Percentiles rank a stretch among this genome's conserved stretches.
These are phyloP conservation scores for Eurotiales sp. DNA, from an alignment of 2,329 filamentous ascomycete species.

Conservation along the genomic window DNA sequence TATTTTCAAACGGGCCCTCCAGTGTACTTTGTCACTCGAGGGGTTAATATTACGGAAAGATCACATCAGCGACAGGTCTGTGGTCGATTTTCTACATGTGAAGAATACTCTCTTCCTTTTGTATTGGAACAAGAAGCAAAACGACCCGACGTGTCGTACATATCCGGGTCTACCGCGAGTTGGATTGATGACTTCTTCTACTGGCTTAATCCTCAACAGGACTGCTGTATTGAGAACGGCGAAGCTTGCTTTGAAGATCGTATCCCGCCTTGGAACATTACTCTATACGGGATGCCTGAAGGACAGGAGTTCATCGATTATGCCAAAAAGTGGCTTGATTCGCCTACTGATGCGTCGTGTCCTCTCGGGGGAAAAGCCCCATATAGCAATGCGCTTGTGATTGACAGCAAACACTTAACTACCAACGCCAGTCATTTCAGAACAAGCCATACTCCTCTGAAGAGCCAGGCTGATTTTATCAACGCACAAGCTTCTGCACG, in stretches of 20 bases:
- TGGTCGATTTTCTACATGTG: slow-evolving; percentile 84
- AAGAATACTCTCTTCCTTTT: slow-evolving; percentile 78
- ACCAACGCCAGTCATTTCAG: slow-evolving; percentile 88
- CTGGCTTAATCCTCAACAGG: slow-evolving; percentile 87
- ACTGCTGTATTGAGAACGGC: slow-evolving; percentile 69
- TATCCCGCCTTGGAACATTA: slow-evolving; percentile 81
- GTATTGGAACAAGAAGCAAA: slow-evolving; percentile 93
- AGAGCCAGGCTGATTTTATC: slow-evolving; percentile 90
- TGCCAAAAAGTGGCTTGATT: slow-evolving; percentile 72
- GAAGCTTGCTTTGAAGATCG: slow-evolving; percentile 75
- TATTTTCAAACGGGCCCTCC: slow-evolving; percentile 91
- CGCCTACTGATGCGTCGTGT: slow-evolving; percentile 78
- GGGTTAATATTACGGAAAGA: slow-evolving; percentile 73
- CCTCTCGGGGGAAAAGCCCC: slow-evolving; percentile 84
- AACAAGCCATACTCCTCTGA: slow-evolving; percentile 79
- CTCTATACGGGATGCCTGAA: slow-evolving; percentile 85
- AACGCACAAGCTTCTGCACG: slow-evolving; percentile 82
- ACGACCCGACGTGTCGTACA: slow-evolving; percentile 79
- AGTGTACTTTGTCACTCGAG: slow-evolving; percentile 89
- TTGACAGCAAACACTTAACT: slow-evolving; percentile 63
- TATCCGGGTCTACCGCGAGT: slow-evolving; percentile 81
- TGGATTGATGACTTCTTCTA: slow-evolving; percentile 97
- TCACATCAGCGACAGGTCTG: slow-evolving; percentile 80
- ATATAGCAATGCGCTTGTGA: slow-evolving; percentile 78
- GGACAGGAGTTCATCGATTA: slow-evolving; percentile 88